These are phyloP conservation scores for Scorias spongiosa DNA, from an alignment of 2,329 filamentous ascomycete genomes.

Conservation along the genomic window DNA sequence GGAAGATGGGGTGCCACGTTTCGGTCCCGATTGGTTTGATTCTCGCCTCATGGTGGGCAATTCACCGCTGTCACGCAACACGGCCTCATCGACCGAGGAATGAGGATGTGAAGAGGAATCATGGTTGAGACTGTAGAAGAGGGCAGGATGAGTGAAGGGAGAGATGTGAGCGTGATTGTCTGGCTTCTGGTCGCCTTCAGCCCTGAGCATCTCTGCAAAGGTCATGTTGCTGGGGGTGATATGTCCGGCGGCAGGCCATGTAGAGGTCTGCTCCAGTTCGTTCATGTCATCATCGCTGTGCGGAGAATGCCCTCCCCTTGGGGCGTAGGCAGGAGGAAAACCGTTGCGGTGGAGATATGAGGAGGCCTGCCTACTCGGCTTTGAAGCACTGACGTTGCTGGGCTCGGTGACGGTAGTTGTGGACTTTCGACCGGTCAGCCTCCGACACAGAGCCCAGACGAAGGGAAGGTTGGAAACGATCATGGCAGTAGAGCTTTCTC, in stretches of 20 bases:
- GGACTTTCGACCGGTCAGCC: conserved; percentile 18
- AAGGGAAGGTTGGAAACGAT: conserved; percentile 47
- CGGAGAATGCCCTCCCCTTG: too few relatives aligned
- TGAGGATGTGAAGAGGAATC: not conserved
- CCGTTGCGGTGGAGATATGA: not conserved
- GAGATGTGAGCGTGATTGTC: conserved; percentile 2
- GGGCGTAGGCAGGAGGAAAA: not conserved
- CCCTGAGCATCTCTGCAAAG: conserved; percentile 7
- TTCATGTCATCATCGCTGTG: not conserved
- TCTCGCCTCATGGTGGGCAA: conserved; percentile 1
- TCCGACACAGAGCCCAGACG: conserved; percentile 41
- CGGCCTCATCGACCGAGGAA: not conserved
- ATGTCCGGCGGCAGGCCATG: not conserved
- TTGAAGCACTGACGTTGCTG: not conserved
- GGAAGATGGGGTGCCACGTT: conserved; percentile 2
- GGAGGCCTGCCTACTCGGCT: not conserved
- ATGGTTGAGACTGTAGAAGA: conserved; percentile 4
- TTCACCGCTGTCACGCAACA: conserved; percentile 1
- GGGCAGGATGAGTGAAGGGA: conserved; percentile 7
- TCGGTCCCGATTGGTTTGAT: not conserved
- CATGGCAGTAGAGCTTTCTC: conserved; percentile 44
- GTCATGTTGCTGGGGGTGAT: conserved; percentile 3
- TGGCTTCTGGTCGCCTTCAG: conserved; percentile 1
- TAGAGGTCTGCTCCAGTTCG: conserved; percentile 3
- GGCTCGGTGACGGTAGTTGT: conserved; percentile 2